These are phyloP conservation scores for Beauveria scarabaeidicola DNA, from an alignment of 2,329 filamentous ascomycete species.

Conservation along the genomic window DNA sequence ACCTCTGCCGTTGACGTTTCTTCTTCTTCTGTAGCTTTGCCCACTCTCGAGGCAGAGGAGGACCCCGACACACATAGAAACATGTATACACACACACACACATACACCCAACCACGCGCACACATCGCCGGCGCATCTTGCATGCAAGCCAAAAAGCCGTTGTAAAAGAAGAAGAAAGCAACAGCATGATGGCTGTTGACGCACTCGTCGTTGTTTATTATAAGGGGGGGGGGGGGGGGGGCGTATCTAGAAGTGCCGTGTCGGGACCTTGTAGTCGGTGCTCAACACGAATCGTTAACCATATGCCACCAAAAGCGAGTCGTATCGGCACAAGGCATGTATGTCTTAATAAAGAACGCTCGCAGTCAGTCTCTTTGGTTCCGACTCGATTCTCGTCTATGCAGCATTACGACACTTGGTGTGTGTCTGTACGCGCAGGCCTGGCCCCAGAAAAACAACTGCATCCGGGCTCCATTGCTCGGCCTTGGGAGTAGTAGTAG, in stretches of 20 bases:
- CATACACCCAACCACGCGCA: background rate
- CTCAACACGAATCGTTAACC: background rate
- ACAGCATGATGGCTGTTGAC: no score
- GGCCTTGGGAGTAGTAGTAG: background rate
- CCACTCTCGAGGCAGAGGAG: background rate
- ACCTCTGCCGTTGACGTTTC: background rate
- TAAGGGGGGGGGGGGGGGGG: background rate
- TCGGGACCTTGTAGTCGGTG: background rate
- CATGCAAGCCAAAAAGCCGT: slow-evolving; percentile 3
- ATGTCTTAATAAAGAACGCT: background rate
- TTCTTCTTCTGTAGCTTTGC: background rate
- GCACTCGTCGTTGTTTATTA: background rate
- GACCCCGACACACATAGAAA: background rate
- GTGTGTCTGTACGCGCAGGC: background rate
- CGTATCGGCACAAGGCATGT: background rate
- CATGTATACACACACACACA: background rate
- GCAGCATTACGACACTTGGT: slow-evolving; percentile 5
- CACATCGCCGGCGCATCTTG: background rate
- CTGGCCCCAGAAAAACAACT: background rate
- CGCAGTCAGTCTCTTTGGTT: background rate
- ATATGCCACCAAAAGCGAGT: background rate
- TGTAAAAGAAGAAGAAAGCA: background rate
- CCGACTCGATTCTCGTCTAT: background rate
- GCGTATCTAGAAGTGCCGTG: background rate
- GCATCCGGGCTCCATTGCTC: background rate